A percentile compares a stretch with the other conserved stretches of the same genome.
These are phyloP conservation scores for Mycena kentingensis DNA, from an alignment of 768 basidiomycete species.

Conservation along the genomic window DNA sequence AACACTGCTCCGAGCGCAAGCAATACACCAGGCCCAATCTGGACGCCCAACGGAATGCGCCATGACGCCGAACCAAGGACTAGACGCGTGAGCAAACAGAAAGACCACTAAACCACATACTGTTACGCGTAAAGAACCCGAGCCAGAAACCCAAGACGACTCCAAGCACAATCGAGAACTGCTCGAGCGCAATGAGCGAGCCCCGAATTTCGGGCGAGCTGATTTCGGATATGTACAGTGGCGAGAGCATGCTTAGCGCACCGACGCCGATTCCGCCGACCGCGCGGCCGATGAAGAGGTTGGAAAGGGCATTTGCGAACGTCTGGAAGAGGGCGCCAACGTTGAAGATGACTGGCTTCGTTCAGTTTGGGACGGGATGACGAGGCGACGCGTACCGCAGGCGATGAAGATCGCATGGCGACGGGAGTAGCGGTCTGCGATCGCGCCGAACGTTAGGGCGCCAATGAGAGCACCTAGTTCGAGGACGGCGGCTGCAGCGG, in stretches of 20 bases:
- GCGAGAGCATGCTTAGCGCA: conserved; percentile 75
- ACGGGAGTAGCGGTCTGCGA: conserved; percentile 70
- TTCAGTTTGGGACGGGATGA: neutral
- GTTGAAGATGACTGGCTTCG: conserved; percentile 59
- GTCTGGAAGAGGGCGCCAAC: conserved; percentile 73
- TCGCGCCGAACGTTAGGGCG: conserved; percentile 63
- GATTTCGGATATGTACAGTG: conserved; percentile 84
- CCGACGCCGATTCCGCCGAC: conserved; percentile 84
- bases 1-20: conserved; percentile 60
- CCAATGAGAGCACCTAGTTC: conserved; percentile 83
- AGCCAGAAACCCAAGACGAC: conserved; percentile 85
- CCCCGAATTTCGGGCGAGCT: conserved; percentile 79
- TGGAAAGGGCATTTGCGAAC: conserved; percentile 53
- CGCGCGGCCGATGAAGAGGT: conserved; percentile 69
- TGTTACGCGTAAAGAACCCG: conserved; percentile 68
- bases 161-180: conserved; percentile 78
- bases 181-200: conserved; percentile 77
- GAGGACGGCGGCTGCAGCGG: conserved; percentile 63
- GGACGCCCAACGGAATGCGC: conserved; percentile 75
- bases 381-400: conserved; percentile 51
- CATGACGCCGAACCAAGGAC: conserved; percentile 69
- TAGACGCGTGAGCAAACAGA: conserved; percentile 25
- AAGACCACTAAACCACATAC: conserved; percentile 38
- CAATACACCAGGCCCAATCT: conserved; percentile 67
- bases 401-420: conserved; percentile 67